Conservation (phyloP, 139 green algal species). For the Eudorina sp. region DNA sequence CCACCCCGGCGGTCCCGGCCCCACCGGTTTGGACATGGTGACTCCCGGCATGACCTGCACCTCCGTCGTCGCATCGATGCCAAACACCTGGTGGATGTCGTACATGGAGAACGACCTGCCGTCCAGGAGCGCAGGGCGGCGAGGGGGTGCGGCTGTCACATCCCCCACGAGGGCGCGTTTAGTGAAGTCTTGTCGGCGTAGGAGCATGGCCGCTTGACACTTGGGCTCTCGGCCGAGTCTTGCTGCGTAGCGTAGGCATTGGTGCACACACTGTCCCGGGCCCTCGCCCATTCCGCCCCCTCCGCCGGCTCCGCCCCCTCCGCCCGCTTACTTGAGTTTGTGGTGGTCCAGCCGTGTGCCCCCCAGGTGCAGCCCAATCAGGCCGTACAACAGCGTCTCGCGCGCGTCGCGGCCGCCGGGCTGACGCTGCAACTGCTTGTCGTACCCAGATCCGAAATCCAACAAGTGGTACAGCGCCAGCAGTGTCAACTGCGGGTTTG, state of each 20-base stretch:
- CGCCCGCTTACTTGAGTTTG: constrained; percentile 55
- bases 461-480: constrained; percentile 76
- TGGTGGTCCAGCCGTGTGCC: constrained; percentile 57
- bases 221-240: no score
- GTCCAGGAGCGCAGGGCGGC: no score
- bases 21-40: constrained; percentile 55
- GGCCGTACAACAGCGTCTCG: constrained; percentile 72
- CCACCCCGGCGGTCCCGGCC: background rate
- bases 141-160: no score
- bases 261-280: no score
- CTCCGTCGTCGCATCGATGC: constrained; percentile 52
- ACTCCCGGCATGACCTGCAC: constrained; percentile 54
- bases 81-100: constrained; percentile 55
- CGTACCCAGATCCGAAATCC: constrained; percentile 75
- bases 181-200: no score
- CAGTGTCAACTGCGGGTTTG: constrained; percentile 65
- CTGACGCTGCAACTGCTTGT: constrained; percentile 58
- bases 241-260: no score
- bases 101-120: constrained; percentile 50
- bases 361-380: constrained; percentile 73
- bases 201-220: no score
- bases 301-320: no score
- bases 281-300: no score
- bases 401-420: constrained; percentile 17
- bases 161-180: no score